A percentile compares a stretch with the other conserved stretches of the same genome.
Conservation (phyloP, 495 filamentous ascomycete genomes). For the Aspergillus biplanus region DNA sequence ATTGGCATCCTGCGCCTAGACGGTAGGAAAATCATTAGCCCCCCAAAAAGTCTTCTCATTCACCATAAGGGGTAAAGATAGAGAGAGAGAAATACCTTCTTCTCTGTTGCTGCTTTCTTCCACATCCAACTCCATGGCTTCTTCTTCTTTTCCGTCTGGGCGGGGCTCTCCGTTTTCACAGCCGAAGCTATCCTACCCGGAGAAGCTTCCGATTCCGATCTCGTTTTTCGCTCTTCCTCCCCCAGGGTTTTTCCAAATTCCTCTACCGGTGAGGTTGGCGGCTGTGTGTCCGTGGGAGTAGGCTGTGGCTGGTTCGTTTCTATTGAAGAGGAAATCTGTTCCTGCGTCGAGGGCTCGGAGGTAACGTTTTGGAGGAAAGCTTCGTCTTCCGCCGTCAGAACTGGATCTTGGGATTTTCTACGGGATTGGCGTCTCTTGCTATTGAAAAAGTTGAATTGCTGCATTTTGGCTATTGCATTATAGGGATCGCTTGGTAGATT, state of each 20-base stretch:
- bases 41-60: too few relatives aligned
- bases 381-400: slow-evolving; percentile 59
- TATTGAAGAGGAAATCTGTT: not conserved
- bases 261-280: slow-evolving; percentile 45
- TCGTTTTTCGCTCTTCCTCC: slow-evolving; percentile 36
- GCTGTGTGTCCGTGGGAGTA: slow-evolving; percentile 17
- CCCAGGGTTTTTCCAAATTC: slow-evolving; percentile 42
- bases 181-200: slow-evolving; percentile 12
- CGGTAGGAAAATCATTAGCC: slow-evolving; percentile 6
- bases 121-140: slow-evolving; percentile 50
- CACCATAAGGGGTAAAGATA: not conserved
- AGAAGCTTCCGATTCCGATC: slow-evolving; percentile 26
- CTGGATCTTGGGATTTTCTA: slow-evolving; percentile 46
- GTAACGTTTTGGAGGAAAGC: slow-evolving; percentile 56
- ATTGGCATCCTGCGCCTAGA: slow-evolving; percentile 2
- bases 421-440: slow-evolving; percentile 34
- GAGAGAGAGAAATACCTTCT: slow-evolving; percentile 36
- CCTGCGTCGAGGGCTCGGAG: slow-evolving; percentile 31
- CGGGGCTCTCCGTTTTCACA: slow-evolving; percentile 26
- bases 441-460: slow-evolving; percentile 50
- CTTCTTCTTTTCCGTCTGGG: slow-evolving; percentile 42
- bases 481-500: not conserved
- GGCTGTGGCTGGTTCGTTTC: slow-evolving; percentile 6
- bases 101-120: slow-evolving; percentile 44
- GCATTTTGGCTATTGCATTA: slow-evolving; percentile 31